phyloP scores from a whole-genome alignment of 495 filamentous ascomycete species.

The Neurospora sp. region DNA sequence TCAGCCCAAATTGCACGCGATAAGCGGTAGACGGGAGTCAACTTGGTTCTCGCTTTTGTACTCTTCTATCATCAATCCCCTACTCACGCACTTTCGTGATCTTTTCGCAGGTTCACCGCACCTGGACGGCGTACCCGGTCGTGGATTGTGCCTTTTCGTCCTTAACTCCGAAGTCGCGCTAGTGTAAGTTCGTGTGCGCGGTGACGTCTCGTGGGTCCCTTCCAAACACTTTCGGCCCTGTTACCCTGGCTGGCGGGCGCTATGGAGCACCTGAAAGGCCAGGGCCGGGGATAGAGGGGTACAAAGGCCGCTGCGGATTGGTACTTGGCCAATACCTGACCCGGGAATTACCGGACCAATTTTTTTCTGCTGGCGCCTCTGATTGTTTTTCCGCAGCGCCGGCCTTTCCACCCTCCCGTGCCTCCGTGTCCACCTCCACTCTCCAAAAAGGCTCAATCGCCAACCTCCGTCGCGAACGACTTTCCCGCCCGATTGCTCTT shows the following conservation, averaged over 20 bases:
- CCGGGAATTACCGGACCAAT: constrained; percentile 22
- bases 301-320: not conserved
- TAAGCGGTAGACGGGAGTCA: not conserved
- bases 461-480: constrained; percentile 17
- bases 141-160: not conserved
- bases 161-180: not conserved
- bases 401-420: constrained; percentile 7
- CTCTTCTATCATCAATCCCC: not conserved
- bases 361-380: constrained; percentile 14
- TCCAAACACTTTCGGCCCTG: not conserved
- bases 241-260: not conserved
- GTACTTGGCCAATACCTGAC: constrained; percentile 7
- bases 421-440: constrained; percentile 1
- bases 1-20: not conserved
- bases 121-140: not conserved
- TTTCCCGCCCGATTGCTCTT: constrained; percentile 11
- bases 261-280: not conserved
- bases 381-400: constrained; percentile 7
- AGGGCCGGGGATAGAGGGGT: not conserved
- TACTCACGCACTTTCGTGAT: not conserved
- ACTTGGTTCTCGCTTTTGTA: not conserved
- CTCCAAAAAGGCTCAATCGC: constrained; percentile 23
- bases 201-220: not conserved
- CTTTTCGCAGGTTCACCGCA: not conserved
- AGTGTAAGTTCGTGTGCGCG: not conserved